These are phyloP conservation scores for Rhodotorula babjevae DNA, from an alignment of 768 basidiomycete species.

Conservation along the genomic window DNA sequence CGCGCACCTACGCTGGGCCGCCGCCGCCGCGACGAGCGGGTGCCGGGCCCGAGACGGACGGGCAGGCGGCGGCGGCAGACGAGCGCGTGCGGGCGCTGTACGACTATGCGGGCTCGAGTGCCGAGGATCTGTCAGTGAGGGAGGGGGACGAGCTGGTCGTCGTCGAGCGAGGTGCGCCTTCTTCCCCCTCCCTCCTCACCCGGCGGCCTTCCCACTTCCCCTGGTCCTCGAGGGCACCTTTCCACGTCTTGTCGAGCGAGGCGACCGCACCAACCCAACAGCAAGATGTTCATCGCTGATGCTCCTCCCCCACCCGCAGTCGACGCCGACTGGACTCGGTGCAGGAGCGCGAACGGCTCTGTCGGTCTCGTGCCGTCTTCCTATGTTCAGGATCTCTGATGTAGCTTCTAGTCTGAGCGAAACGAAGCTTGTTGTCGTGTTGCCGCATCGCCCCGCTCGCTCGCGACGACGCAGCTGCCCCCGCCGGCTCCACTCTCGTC, in stretches of 20 bases:
- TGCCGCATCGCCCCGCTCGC: neutral
- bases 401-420: no score
- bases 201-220: no score
- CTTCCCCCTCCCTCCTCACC: neutral
- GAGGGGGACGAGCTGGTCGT: slow-evolving; percentile 24
- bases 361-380: neutral
- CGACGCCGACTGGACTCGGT: slow-evolving; percentile 3
- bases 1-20: neutral
- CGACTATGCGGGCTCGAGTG: slow-evolving; percentile 19
- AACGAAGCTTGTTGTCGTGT: no score
- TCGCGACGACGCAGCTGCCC: neutral
- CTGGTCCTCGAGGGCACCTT: neutral
- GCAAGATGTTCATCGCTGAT: no score
- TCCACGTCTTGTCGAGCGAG: neutral
- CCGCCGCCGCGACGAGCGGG: slow-evolving; percentile 10
- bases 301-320: neutral
- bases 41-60: neutral
- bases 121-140: slow-evolving; percentile 11
- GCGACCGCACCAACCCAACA: neutral
- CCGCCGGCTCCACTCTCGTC: neutral
- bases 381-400: neutral
- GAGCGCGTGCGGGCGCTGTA: slow-evolving; percentile 12
- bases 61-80: neutral
- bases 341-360: neutral
- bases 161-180: slow-evolving; percentile 14